Evolutionary conservation across 2,329 filamentous ascomycete genomes (phyloP), one percentile per base, ranked within the genome.

Genomic region (Cordyceps farinosa): DNA sequence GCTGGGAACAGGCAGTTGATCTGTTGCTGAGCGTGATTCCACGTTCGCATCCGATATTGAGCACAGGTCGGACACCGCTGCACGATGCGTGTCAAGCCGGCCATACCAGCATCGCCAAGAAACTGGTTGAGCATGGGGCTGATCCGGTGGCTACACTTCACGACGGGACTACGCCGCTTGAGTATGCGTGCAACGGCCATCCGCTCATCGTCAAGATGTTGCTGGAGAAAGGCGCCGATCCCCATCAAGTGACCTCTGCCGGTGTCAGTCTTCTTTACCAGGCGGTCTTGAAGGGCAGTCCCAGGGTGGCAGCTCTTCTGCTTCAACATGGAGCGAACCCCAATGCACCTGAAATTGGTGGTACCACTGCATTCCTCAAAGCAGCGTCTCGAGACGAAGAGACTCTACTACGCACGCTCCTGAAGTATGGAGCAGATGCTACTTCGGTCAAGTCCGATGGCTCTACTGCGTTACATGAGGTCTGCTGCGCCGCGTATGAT

Each of bases 141-240:
- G 40, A 61, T 47, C 59, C 59, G n/a, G 40, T 47, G 3, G 50
- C 40, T 13, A 30, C n/a, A 15, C 5, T n/a, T 32, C 7, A 15
- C 8, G 30, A 56, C n/a, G 60, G 60, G n/a, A 9, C n/a, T 17
- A 62, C 52, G 17, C 60, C 60, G 9, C 60, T 62, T 30, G 51
- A 54, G 34, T 29, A 50, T 27, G 52, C 52, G 30, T 62, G 60
- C 60, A 34, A 30, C 10, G 50, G 51, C 29, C 15, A 30, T 34
- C 52, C 52, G 2, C 22, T 42, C 8, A 62, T 56, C 27, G 60
- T 22, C 11, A 40, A 48, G 44, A 56, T 56, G 60, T 15, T 62
- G 27, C 60, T 62, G 9, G 60, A 62, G 1, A 40, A 53, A 9
- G 60, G 52, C 13, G 59, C 59, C 4, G 51, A 62, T 36, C 30